A percentile compares a stretch with the other conserved stretches of the same genome.
phyloP scores from a whole-genome alignment of 148 eudicot genomes.

The Gaultheria prostrata region DNA sequence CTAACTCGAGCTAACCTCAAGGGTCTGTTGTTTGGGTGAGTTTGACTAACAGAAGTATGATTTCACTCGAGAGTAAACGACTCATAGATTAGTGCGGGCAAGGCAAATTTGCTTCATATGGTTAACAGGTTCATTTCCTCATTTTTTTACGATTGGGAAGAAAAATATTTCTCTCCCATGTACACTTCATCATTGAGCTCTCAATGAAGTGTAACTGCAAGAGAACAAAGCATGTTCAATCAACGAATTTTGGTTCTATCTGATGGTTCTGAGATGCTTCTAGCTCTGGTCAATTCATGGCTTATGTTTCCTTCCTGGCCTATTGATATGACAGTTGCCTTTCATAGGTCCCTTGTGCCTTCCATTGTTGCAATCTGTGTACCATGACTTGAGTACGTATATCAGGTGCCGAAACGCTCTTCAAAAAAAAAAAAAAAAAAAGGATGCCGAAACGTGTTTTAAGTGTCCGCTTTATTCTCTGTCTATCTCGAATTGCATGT shows the following conservation, averaged over 20 bases:
- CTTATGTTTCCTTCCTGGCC: slow-evolving; percentile 1
- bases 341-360: background rate
- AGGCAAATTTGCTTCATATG: background rate
- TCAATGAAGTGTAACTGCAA: background rate
- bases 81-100: background rate
- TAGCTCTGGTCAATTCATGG: background rate
- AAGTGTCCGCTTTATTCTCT: too few species aligned
- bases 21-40: background rate
- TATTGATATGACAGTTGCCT: background rate
- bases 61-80: background rate
- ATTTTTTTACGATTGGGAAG: background rate
- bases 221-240: background rate
- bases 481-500: background rate
- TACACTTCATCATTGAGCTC: background rate
- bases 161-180: background rate
- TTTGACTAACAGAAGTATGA: background rate
- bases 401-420: background rate
- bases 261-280: background rate
- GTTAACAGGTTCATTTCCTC: background rate
- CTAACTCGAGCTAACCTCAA: background rate
- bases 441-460: background rate
- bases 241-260: background rate
- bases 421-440: too few species aligned
- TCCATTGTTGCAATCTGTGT: background rate
- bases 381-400: background rate